Conservation (phyloP, 306 rosid genomes). For the Prunus padus region DNA sequence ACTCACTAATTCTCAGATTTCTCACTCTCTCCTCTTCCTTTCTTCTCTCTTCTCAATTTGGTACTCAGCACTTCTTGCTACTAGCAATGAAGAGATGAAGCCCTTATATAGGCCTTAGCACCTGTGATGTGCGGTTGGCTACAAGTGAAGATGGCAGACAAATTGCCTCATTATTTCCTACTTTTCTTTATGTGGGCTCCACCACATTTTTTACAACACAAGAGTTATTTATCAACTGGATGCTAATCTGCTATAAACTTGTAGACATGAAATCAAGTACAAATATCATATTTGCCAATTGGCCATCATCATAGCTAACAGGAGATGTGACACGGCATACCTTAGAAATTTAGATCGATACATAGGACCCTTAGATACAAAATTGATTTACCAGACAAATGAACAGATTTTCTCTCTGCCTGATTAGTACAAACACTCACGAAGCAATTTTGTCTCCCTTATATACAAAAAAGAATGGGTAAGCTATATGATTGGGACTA, state of each 20-base stretch:
- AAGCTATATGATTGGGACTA: constrained; percentile 36
- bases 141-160: too few species aligned
- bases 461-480: constrained; percentile 49
- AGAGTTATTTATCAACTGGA: neutral
- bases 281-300: neutral
- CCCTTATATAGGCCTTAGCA: too few species aligned
- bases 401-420: constrained; percentile 25
- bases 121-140: too few species aligned
- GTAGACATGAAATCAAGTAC: neutral
- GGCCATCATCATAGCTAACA: neutral
- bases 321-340: neutral
- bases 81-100: too few species aligned
- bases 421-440: constrained; percentile 36
- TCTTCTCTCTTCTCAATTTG: too few species aligned
- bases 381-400: constrained; percentile 30
- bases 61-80: too few species aligned
- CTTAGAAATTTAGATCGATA: neutral
- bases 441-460: constrained; percentile 25
- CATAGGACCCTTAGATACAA: constrained; percentile 30
- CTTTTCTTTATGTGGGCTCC: too few species aligned
- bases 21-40: too few species aligned
- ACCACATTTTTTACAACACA: too few species aligned
- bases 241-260: neutral
- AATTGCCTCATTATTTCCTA: too few species aligned
- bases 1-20: too few species aligned